Percentiles rank a stretch among this genome's conserved stretches.
These are phyloP conservation scores for Entomortierella lignicola DNA, from an alignment of 192 early-diverging fungal species.

Conservation along the genomic window DNA sequence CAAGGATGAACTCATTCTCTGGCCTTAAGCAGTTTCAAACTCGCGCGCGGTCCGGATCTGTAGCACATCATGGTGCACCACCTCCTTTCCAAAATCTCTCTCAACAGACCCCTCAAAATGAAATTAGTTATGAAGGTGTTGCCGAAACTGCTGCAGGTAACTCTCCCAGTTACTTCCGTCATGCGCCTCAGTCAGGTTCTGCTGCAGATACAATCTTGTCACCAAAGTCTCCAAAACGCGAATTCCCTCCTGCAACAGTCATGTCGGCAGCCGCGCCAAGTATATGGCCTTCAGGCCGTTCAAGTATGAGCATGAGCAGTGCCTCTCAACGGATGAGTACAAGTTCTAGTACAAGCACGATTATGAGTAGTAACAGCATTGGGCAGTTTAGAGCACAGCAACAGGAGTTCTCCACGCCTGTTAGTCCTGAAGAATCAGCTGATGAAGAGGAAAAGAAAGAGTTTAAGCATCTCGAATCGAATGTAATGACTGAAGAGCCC, in stretches of 20 bases:
- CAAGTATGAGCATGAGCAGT: constrained; percentile 34
- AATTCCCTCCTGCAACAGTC: constrained; percentile 1
- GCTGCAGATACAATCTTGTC: constrained; percentile 5
- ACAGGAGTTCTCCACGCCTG: constrained; percentile 1
- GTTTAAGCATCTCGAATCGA: neutral
- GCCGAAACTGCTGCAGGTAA: constrained; percentile 2
- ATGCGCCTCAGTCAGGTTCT: constrained; percentile 13
- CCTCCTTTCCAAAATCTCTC: constrained; percentile 6
- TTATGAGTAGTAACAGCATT: neutral
- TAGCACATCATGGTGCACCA: constrained; percentile 30
- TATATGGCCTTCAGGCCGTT: constrained; percentile 43
- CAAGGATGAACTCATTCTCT: constrained; percentile 34
- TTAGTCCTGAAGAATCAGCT: constrained; percentile 14
- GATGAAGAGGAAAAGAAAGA: constrained; percentile 15
- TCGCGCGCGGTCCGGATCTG: constrained; percentile 31
- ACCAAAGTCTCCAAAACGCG: constrained; percentile 21
- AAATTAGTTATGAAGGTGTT: constrained; percentile 7
- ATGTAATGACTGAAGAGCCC: constrained; percentile 14
- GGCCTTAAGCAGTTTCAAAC: constrained; percentile 16
- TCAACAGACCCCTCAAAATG: neutral
- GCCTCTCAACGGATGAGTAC: constrained; percentile 35
- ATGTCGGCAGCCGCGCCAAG: neutral
- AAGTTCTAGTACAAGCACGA: constrained; percentile 32
- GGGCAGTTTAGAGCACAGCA: neutral
- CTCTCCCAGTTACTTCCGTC: constrained; percentile 4